Conservation (phyloP, 2,329 filamentous ascomycete species). For the Beauveria bassiana region DNA sequence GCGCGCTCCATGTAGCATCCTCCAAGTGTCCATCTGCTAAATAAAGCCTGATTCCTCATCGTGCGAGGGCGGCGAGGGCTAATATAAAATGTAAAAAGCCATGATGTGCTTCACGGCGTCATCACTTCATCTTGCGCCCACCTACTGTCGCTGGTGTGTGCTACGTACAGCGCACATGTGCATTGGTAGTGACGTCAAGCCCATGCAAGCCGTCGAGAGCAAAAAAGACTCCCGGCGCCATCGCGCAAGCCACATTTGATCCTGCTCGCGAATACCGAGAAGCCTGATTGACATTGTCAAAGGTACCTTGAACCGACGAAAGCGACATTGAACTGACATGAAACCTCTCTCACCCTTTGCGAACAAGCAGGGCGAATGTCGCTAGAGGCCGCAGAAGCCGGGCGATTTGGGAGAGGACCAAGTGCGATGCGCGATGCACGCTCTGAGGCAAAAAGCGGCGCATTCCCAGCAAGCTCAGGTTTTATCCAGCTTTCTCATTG, state of each 20-base stretch:
- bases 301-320: neutral
- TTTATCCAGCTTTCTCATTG: neutral
- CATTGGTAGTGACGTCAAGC: neutral
- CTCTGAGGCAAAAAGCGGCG: neutral
- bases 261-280: neutral
- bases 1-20: no score
- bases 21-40: neutral
- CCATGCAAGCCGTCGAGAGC: neutral
- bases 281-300: neutral
- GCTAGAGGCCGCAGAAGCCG: neutral
- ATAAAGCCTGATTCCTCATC: neutral
- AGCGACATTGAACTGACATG: neutral
- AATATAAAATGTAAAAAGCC: neutral
- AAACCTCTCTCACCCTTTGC: neutral
- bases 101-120: conserved; percentile 1
- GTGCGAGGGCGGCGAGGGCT: neutral
- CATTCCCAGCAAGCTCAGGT: neutral
- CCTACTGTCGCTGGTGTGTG: neutral
- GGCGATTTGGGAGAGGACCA: neutral
- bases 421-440: neutral
- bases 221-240: neutral
- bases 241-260: neutral
- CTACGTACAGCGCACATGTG: neutral
- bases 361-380: neutral
- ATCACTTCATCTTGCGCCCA: neutral